phyloP scores from a whole-genome alignment of 2,329 filamentous ascomycete species.

The Sarocladium brachiariae region DNA sequence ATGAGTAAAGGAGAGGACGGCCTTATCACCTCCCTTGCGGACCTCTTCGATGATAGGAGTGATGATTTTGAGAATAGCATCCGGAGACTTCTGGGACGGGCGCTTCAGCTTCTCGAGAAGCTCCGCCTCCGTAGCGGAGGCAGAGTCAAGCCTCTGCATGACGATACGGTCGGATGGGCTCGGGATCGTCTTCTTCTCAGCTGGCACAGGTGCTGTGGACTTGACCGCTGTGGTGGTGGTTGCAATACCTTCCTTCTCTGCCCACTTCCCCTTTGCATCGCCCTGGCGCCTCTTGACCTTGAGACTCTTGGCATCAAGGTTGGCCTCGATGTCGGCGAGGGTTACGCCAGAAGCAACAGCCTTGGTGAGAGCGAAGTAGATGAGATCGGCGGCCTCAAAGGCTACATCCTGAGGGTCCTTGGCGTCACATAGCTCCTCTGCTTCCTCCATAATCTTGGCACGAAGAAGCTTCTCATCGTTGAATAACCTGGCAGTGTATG shows the following conservation, averaged over 20 bases:
- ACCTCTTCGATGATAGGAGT: slow-evolving; percentile 88
- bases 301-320: slow-evolving; percentile 86
- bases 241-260: slow-evolving; percentile 70
- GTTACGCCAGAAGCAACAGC: slow-evolving; percentile 79
- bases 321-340: slow-evolving; percentile 83
- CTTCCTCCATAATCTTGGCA: slow-evolving; percentile 98
- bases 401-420: slow-evolving; percentile 76
- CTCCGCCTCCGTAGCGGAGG: slow-evolving; percentile 54
- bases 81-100: slow-evolving; percentile 91
- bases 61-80: slow-evolving; percentile 85
- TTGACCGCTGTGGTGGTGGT: slow-evolving; percentile 29
- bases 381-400: slow-evolving; percentile 88
- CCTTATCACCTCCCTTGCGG: slow-evolving; percentile 74
- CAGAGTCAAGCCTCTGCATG: slow-evolving; percentile 74
- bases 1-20: slow-evolving; percentile 87
- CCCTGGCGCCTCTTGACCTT: slow-evolving; percentile 92
- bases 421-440: slow-evolving; percentile 87
- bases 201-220: slow-evolving; percentile 22
- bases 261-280: slow-evolving; percentile 91
- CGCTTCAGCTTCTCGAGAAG: slow-evolving; percentile 73
- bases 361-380: slow-evolving; percentile 93
- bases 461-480: slow-evolving; percentile 81
- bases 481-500: slow-evolving; percentile 90
- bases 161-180: slow-evolving; percentile 52
- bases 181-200: slow-evolving; percentile 26